phyloP scores from a whole-genome alignment of 148 eudicot genomes.

The Rhododendron ovatum region DNA sequence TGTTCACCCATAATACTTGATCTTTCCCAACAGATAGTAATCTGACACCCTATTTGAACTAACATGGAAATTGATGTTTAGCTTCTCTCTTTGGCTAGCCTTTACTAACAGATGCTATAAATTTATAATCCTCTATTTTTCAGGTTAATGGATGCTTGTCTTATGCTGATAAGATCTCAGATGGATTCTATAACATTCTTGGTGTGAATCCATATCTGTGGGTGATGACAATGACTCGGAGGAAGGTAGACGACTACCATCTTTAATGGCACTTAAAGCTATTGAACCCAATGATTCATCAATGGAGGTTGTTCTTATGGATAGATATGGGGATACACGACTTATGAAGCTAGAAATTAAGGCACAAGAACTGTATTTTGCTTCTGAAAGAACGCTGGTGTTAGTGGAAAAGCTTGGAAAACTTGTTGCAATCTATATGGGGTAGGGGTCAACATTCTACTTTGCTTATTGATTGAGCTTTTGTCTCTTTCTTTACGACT shows the following conservation, averaged over 20 bases:
- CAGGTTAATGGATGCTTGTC: constrained; percentile 91
- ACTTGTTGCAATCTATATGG: constrained; percentile 79
- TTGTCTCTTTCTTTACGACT: constrained; percentile 9
- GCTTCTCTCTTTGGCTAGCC: not conserved
- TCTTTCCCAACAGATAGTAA: not conserved
- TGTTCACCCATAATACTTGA: not conserved
- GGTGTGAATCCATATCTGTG: constrained; percentile 94
- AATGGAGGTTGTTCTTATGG: constrained; percentile 79
- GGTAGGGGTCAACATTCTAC: constrained; percentile 39
- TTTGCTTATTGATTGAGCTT: not conserved
- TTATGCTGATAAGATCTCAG: constrained; percentile 78
- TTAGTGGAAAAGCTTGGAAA: constrained; percentile 77
- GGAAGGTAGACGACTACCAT: constrained; percentile 50
- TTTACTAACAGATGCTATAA: not conserved
- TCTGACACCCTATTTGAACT: not conserved
- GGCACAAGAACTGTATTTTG: constrained; percentile 66
- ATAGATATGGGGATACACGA: constrained; percentile 55
- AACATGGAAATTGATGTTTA: not conserved
- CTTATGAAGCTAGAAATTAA: constrained; percentile 75
- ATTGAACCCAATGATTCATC: constrained; percentile 63
- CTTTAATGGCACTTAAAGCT: constrained; percentile 57
- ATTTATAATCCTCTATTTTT: not conserved
- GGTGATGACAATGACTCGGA: constrained; percentile 68
- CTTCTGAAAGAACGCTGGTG: constrained; percentile 51
- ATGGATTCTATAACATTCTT: constrained; percentile 84